These are phyloP conservation scores for Colletotrichum sp. DNA, from an alignment of 2,329 filamentous ascomycete genomes.

Conservation along the genomic window DNA sequence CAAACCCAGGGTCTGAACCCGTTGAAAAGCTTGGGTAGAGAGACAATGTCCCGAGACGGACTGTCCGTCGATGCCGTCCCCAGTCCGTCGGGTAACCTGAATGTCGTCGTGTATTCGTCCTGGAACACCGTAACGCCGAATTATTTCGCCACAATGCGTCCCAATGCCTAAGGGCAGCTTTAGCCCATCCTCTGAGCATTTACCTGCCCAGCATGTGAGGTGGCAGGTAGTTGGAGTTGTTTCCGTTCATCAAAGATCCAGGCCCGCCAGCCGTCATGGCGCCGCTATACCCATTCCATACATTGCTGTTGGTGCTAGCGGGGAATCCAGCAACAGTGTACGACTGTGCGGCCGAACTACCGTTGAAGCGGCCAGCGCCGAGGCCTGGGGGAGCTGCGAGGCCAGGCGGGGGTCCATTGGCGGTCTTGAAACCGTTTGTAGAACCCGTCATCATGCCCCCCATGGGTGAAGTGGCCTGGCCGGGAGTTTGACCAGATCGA, in stretches of 20 bases:
- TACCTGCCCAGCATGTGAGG: conserved; percentile 40
- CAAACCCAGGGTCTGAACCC: background rate
- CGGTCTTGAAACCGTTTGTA: conserved; percentile 68
- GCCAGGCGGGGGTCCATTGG: conserved; percentile 82
- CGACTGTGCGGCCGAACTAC: conserved; percentile 10
- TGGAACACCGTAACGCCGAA: conserved; percentile 4
- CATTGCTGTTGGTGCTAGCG: conserved; percentile 24
- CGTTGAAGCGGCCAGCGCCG: conserved; percentile 35
- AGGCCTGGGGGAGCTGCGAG: conserved; percentile 78
- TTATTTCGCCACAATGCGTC: background rate
- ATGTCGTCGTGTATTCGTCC: background rate
- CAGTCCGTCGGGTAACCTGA: background rate
- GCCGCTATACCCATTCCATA: conserved; percentile 15
- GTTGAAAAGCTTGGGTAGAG: background rate
- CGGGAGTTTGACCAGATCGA: conserved; percentile 73
- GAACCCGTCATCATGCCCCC: conserved; percentile 60
- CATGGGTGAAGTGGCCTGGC: conserved; percentile 52
- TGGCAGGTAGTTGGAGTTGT: conserved; percentile 29
- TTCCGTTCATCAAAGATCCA: conserved; percentile 25
- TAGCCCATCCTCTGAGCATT: background rate
- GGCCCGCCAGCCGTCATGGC: conserved; percentile 22
- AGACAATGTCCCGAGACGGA: background rate
- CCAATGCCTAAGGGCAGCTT: background rate
- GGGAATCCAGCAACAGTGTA: conserved; percentile 23
- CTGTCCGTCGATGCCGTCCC: background rate